Evolutionary conservation across 139 green algal species (phyloP), one percentile per base, ranked within the genome.

Genomic region (Chlamydomonas sphaeroides): DNA sequence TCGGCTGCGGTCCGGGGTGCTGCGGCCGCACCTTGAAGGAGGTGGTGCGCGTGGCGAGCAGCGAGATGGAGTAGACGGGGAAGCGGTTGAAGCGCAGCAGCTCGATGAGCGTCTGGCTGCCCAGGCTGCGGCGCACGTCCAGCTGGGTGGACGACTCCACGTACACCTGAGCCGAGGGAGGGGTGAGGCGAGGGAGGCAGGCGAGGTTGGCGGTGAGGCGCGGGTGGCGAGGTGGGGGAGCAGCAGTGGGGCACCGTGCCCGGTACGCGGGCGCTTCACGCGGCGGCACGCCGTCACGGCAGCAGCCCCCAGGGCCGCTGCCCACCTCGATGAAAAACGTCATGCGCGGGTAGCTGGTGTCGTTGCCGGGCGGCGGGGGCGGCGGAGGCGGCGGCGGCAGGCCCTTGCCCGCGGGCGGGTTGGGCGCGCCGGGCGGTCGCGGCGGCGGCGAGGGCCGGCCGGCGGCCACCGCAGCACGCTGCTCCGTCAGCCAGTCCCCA

Each of bases 311-410:
- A n/a, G n/a, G n/a, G n/a, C n/a, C n/a, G n/a, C 56, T 25, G 23
- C 70, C 5, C 70, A 62, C 75, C 59, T 82, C 38, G 20, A 82
- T 4, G 61, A 82, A 82, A 32, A 82, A 73, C 6, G 75, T 82
- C 62, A 65, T 82, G 8, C 23, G 53, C 18, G 56, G 72, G 20
- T 15, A 79, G 72, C 4, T 42, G 56, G 56, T 68, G 72, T 79
- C 35, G 56, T 65, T 53, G 36, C 18, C 28, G 15, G 75, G 75
- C 61, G 75, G 75, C 59, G 75, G 61, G 10, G 75, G 75, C 0
- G 75, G 59, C n/a, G 75, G 75, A 32, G 59, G 59, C 75, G 59
- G 59, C 20, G 75, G 59, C 42, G 62, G 32, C 41, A 10, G 30
- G 18, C 23, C 20, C 5, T 20, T 39, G 26, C 18, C 3, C 18